Evolutionary conservation across 805 yeast genomes (phyloP), one percentile per base, ranked within the genome.

Genomic region (Kodamaea sagamina): DNA sequence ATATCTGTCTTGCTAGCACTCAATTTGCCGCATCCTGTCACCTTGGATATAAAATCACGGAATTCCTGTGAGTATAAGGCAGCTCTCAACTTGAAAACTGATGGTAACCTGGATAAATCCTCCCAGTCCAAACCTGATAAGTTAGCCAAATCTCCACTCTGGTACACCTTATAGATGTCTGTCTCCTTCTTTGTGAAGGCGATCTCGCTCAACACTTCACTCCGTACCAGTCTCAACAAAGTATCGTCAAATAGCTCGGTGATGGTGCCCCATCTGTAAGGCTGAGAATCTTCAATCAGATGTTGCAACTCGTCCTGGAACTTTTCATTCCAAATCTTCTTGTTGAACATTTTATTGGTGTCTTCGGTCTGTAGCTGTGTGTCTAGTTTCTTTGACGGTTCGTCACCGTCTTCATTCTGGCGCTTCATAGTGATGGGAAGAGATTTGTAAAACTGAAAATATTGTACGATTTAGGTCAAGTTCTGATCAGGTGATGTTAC

Each of bases 161-260:
- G 97, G 67, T 67, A 82, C 22, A 92, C 96, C 62, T 88, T 90
- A 65, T 93, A 93, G 49, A 93, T 93, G 60, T 93, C 99, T 0
- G 99, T 93, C 63, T 95, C 99, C 63, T 95, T 93, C 53, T 83
- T 81, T 7, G 98, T 89, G 71, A 95, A 93, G 34, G 87, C 93
- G 48, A 93, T 84, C 56, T 89, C 85, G 2, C 74, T 67, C 50
- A 87, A 76, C 18, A 95, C 89, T 62, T 93, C 99, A 44, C 79
- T 78, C 39, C 98, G 77, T 1, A 95, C 98, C 22, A 77, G 75
- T 48, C 93, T 71, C 42, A 93, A 67, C 28, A 95, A 66, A 1
- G 81, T 78, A 50, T 92, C 96, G 58, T 90, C 79, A 31, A 93
- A 74, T 36, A 93, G 68, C 25, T 81, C 76, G 16, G 70, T 72